Evolutionary conservation across 495 filamentous ascomycete species (phyloP), one percentile per base, ranked within the genome.

Genomic region (Trichocladium antarcticum): DNA sequence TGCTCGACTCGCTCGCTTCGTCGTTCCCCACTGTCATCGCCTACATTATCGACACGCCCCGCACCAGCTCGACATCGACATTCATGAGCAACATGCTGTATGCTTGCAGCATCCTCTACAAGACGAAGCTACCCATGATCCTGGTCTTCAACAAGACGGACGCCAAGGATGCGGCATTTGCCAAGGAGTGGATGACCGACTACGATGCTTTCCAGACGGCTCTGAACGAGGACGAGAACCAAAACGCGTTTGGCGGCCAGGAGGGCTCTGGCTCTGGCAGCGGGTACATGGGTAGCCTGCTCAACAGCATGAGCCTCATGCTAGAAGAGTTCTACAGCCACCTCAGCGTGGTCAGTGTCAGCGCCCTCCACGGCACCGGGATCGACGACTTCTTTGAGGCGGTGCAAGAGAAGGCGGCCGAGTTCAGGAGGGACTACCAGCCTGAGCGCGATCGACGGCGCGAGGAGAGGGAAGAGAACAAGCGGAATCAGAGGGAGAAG

Each of bases 21-120:
- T 82, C 84, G 5, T 96, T 97, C 60, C 93, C 92, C 2, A 97
- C 92, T 0, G 87, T 98, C 0, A 84, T 98, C 52, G 92, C 92
- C 54, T 98, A 98, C 63, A 80, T 98, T 35, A 90, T 98, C 63
- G 92, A 98, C 65, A 98, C 92, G 0, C 93, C 92, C 5, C 81
- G 92, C 22, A 89, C 87, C 14, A 83, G 83, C 42, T 90, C 87
- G 37, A 97, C 92, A 7, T 85, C 81, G 51, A 97, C 93, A 0
- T 98, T 98, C 66, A 97, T 98, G 93, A 87, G 82, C 64, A 98
- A 98, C 71, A 98, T 98, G 92, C 81, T 98, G 19, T 97, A 98
- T 65, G 92, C 92, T 2, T 96, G 92, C 75, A 87, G 82, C 59
- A 98, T 98, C 50, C 75, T 98, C 1, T 98, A 98, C 76, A 97